Evolutionary conservation across 1,284 basidiomycete species (phyloP), one percentile per base, ranked within the genome.

Genomic region (Apiotrichum veenhuisii): DNA sequence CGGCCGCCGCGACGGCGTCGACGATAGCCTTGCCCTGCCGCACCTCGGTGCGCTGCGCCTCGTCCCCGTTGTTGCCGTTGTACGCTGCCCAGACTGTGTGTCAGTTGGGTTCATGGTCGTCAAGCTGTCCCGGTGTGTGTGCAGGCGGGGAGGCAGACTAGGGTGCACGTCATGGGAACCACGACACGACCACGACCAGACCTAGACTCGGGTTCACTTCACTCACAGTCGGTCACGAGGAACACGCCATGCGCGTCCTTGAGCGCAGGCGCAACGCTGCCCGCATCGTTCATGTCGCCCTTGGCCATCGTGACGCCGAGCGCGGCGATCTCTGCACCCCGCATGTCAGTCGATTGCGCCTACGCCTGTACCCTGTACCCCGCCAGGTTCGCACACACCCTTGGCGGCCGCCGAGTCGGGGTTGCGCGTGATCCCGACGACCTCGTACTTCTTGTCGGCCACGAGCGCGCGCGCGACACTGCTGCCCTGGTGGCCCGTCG

Each of bases 381-480:
- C n/a, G 2, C 18, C 8, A 2, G n/a, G n/a, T n/a, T n/a, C n/a
- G n/a, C 1, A 33, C 54, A 15, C 22, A 56, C 54, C 45, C 34
- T 52, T 41, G 22, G 38, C 23, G 14, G 20, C 30, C 11, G 18
- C 1, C 14, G 44, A 48, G 5, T 23, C 40, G 25, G 51, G 23
- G 50, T 65, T 61, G 18, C 64, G 57, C 10, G 63, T 61, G 33
- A 68, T 38, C 5, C 62, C 66, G 2, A 55, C 37, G 23, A 64
- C 60, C n/a, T 50, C 20, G 20, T 33, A 58, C 27, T 33, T 22
- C 8, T 25, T n/a, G 17, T 41, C 45, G 12, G 27, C 52, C 18
- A 57, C 42, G n/a, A 64, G 58, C 9, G 51, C 48, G 15, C 50
- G 37, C 15, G 52, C 55, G 15, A 61, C 58, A 12, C 50, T 47